Base-by-base conservation (phyloP, 208 protist genomes). In the Trypanosomatidae sp. region DNA sequence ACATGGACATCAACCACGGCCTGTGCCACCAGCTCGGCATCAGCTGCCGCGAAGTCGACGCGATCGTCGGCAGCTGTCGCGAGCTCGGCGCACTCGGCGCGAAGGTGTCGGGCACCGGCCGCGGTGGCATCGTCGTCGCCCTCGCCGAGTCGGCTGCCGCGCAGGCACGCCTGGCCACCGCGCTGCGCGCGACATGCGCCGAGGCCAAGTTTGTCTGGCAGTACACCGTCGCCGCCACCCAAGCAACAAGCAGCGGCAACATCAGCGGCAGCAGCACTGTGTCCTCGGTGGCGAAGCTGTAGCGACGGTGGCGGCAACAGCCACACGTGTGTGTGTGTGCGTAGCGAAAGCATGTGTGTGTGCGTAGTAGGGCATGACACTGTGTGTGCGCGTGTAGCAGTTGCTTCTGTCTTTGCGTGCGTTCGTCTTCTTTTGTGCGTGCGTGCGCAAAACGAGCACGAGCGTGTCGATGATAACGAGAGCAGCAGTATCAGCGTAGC, bases 21-120 rank as follows among this genome's bases (percentile, higher is more conserved):
- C 62, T 92, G 1, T 84, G 71, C 56, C 58, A 64, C 6, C 23
- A 87, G 32, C 46, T 92, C 13, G 59, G 35, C 3, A 64, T 92
- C 7, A 80, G 66, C 5, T 88, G 66, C 56, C 15, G 47, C 2
- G 78, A 87, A 47, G 33, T 92, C 19, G 83, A 92, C 33, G 39
- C 33, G 4, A 88, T 92, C 50, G 71, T 88, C 15, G 33, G 37
- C n/a, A 52, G 39, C 22, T 66, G 56, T 43, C 48, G 62, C 11
- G 20, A 35, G 8, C 57, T 43, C 39, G 77, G 77, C 11, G 76
- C 78, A 10, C 54, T 83, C 4, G 82, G 82, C 3, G 77, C 77
- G 22, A 91, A 91, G 56, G 60, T 91, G 18, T 85, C 72, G 8
- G 82, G 82, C 18, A 91, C 82, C 0, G 82, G 82, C 11, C 64